These are phyloP conservation scores for Plenodomus biglobosus DNA, from an alignment of 2,329 filamentous ascomycete species.

Conservation along the genomic window DNA sequence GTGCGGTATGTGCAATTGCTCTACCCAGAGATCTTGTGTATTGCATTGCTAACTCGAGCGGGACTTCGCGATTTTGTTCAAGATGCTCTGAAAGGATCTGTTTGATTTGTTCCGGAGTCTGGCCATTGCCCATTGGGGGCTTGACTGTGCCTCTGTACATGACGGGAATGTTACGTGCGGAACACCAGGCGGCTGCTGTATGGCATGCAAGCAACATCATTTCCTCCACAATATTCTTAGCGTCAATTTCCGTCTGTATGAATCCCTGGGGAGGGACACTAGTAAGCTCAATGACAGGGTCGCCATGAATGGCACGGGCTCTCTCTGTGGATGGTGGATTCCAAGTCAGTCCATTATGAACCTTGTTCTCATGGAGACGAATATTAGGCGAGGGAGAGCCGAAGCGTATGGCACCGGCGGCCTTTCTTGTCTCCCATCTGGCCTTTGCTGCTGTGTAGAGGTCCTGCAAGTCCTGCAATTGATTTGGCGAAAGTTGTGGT, in stretches of 20 bases:
- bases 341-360: constrained; percentile 43
- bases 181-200: constrained; percentile 55
- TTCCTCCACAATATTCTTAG: constrained; percentile 39
- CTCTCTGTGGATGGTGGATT: constrained; percentile 44
- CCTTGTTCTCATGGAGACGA: constrained; percentile 40
- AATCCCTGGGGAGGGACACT: constrained; percentile 7
- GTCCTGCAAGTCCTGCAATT: constrained; percentile 38
- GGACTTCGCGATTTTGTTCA: constrained; percentile 39
- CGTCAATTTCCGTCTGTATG: constrained; percentile 16
- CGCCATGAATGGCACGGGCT: constrained; percentile 45
- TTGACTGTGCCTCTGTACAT: constrained; percentile 51
- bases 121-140: constrained; percentile 10
- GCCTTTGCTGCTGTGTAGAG: constrained; percentile 41
- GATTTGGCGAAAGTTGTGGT: constrained; percentile 21
- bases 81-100: constrained; percentile 43
- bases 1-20: constrained; percentile 50
- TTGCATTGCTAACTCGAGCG: constrained; percentile 44
- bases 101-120: constrained; percentile 24
- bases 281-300: constrained; percentile 48
- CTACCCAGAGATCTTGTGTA: constrained; percentile 48
- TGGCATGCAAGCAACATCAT: constrained; percentile 60
- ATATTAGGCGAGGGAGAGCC: constrained; percentile 30
- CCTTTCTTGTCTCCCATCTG: constrained; percentile 36
- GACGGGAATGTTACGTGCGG: constrained; percentile 54
- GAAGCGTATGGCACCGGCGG: constrained; percentile 45